Conservation (phyloP, 164 flowering plant genomes). For the Brasenia schreberi region DNA sequence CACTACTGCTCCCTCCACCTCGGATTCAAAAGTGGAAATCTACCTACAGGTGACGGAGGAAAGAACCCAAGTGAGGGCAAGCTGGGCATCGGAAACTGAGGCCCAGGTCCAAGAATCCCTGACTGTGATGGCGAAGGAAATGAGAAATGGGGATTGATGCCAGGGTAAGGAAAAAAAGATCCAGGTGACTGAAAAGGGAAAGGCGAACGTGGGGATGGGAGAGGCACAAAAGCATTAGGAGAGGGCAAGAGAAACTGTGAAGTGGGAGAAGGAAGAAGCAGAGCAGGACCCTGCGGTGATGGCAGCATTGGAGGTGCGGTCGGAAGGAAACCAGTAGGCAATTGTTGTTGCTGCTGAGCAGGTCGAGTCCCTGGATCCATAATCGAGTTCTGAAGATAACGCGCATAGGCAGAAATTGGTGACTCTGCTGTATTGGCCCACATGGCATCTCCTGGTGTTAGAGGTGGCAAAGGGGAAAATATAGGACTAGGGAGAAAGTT, state of each 20-base stretch:
- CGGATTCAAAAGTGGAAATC: conserved; percentile 63
- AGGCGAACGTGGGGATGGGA: conserved; percentile 76
- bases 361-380: conserved; percentile 32
- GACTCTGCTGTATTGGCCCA: conserved; percentile 63
- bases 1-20: conserved; percentile 61
- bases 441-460: conserved; percentile 25
- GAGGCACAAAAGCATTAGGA: conserved; percentile 40
- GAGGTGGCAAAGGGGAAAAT: conserved; percentile 14
- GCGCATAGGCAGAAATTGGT: conserved; percentile 83
- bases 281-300: conserved; percentile 16
- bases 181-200: conserved; percentile 76
- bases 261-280: conserved; percentile 72
- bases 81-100: conserved; percentile 35
- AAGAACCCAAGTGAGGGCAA: conserved; percentile 56
- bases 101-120: conserved; percentile 93
- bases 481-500: conserved; percentile 33
- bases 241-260: conserved; percentile 74
- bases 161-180: conserved; percentile 51
- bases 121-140: conserved; percentile 40
- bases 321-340: conserved; percentile 39
- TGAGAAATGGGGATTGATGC: conserved; percentile 23
- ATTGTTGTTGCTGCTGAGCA: conserved; percentile 4
- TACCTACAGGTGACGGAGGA: conserved; percentile 70
- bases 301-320: conserved; percentile 19
- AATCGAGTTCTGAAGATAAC: conserved; percentile 66